These are phyloP conservation scores for Globisporangium paddicum DNA, from an alignment of 352 stramenopile species.

Conservation along the genomic window DNA sequence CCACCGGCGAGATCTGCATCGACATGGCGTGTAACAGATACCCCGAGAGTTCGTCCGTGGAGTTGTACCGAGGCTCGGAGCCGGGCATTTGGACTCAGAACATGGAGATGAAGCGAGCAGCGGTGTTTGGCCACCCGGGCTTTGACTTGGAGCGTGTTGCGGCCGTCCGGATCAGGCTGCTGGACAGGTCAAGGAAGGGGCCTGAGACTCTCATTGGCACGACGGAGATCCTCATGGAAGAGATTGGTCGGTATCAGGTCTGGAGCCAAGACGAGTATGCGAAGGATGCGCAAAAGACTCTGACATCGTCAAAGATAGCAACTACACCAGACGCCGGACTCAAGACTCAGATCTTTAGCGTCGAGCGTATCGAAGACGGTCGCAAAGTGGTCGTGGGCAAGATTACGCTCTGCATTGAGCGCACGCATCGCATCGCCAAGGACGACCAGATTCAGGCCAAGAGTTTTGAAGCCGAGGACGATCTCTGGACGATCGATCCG, in stretches of 20 bases:
- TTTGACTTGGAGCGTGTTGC: slow-evolving; percentile 45
- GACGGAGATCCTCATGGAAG: slow-evolving; percentile 30
- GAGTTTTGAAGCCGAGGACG: slow-evolving; percentile 20
- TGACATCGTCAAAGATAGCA: no score
- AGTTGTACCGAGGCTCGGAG: slow-evolving; percentile 7
- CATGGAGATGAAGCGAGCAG: slow-evolving; percentile 7
- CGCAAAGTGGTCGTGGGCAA: slow-evolving; percentile 38
- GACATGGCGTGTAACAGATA: slow-evolving; percentile 24
- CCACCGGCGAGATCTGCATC: slow-evolving; percentile 37
- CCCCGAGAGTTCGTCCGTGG: slow-evolving; percentile 24
- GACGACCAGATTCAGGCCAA: slow-evolving; percentile 30
- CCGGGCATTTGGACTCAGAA: slow-evolving; percentile 1
- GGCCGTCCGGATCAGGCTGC: slow-evolving; percentile 27
- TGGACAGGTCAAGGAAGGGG: slow-evolving; percentile 19
- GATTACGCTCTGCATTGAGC: slow-evolving; percentile 34
- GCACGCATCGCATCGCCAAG: slow-evolving; percentile 14
- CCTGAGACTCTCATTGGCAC: slow-evolving; percentile 24
- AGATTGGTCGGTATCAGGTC: slow-evolving; percentile 12
- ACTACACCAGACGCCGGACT: background rate
- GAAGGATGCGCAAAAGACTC: background rate
- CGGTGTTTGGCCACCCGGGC: slow-evolving; percentile 28
- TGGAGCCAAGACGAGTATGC: slow-evolving; percentile 12
- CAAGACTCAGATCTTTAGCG: slow-evolving; percentile 18
- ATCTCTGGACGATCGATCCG: slow-evolving; percentile 43
- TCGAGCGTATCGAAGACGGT: slow-evolving; percentile 22